Base-by-base conservation (phyloP, 176 grass and related monocot genomes). In the Saccharum spontaneum region DNA sequence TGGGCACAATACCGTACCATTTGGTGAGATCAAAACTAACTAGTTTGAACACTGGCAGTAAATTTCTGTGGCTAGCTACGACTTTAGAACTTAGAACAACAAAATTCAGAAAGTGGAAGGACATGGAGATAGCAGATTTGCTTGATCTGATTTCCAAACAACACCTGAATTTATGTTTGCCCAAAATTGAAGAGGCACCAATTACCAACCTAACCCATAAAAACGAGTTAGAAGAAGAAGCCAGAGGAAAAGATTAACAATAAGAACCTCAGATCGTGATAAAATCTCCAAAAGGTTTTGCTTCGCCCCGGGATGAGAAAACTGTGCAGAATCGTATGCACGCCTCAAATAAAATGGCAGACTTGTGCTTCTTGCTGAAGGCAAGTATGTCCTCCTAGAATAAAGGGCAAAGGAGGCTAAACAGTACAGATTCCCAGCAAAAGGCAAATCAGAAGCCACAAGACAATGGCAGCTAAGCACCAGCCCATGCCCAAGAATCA, bases 391-490 rank as follows among this genome's bases (percentile, higher is more conserved):
- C 28, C 22, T 16, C 5, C 13, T 37, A n/a, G 71, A 40, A 77
- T 64, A 50, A 76, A 82, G 66, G 78, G 43, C 34, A 66, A 86
- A 73, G 34, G 23, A 63, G 23, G 72, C 41, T 65, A 82, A 82
- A 54, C 50, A 82, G 17, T 72, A 41, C 15, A 90, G 33, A 86
- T 86, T 78, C 83, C 13, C 61, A 63, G 66, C 83, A 50, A 90
- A 90, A 72, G 79, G 67, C 66, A 24, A 78, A 86, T 59, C 18
- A 22, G 72, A 66, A 72, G 79, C 63, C 24, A 40, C 41, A 23
- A 24, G 43, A 78, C 23, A 73, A 16, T 54, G 73, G 11, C 13
- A 73, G 9, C 63, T 54, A 63, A 86, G 65, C 77, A 81, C 40
- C 63, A 74, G 48, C 17, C 24, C 60, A 40, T 46, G 66, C n/a